Conservation (phyloP, 805 yeast genomes). For the Yarrowia sp. region DNA sequence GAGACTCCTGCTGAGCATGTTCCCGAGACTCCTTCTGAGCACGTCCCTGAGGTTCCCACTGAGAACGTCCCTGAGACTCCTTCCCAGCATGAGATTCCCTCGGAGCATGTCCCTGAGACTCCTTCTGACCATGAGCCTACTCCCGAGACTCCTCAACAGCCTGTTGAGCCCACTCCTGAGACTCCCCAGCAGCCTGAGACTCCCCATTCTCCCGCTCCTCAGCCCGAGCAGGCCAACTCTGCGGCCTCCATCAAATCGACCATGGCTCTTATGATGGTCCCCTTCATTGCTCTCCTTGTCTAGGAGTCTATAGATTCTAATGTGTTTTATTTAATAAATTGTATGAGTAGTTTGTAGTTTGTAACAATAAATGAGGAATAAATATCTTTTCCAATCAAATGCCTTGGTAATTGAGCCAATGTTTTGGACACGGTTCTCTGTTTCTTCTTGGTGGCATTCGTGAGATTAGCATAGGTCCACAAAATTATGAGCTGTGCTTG, state of each 20-base stretch:
- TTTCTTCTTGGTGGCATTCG: too few species aligned
- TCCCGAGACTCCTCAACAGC: neutral
- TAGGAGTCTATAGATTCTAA: neutral
- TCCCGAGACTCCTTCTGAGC: neutral
- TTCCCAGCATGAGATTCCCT: neutral
- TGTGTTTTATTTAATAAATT: neutral
- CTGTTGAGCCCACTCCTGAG: neutral
- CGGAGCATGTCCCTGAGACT: neutral
- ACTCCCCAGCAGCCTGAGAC: neutral
- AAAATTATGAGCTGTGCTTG: too few species aligned
- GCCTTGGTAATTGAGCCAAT: too few species aligned
- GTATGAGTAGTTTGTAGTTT: too few species aligned
- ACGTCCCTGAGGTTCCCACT: neutral
- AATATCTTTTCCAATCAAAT: too few species aligned
- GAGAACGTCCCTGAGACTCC: neutral
- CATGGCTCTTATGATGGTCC: neutral
- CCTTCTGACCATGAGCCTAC: neutral
- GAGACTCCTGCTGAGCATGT: neutral
- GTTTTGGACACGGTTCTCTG: too few species aligned
- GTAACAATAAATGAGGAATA: too few species aligned
- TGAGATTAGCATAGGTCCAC: too few species aligned
- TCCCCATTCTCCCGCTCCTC: neutral
- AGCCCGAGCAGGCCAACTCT: constrained; percentile 9
- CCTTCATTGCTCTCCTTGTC: neutral
- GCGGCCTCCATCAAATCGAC: neutral